Evolutionary conservation across 441 rosid species (phyloP), one percentile per base, ranked within the genome.

Genomic region (Pelargonium cotyledonis): DNA sequence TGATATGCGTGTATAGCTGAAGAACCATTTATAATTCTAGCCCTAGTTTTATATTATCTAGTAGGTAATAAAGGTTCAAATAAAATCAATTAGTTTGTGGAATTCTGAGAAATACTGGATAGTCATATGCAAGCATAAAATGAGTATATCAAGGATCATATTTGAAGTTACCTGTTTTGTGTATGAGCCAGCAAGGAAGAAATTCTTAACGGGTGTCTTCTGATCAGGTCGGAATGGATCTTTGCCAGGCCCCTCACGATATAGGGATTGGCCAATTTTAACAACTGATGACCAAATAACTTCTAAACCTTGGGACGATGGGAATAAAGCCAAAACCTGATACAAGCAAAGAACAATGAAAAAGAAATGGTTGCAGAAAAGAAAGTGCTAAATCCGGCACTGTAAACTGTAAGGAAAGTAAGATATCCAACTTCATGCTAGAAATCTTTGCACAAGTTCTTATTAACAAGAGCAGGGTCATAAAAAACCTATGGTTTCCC

Each of bases 211-310:
- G 0, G 99, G 99, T 1, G 99, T 91, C 84, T 78, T 95, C 76
- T 95, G 97, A 81, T 95, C 95, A 2, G 99, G 99, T 70, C 99
- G 79, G 76, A 89, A 90, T 62, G 98, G 98, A 80, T 92, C 99
- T 81, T 89, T 88, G 5, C 97, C 98, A 0, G 96, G 96, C 73
- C 88, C 98, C 75, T 95, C 98, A 0, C 98, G 96, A 57, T 95
- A 90, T 57, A 95, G 73, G 44, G 99, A 95, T 78, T 95, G 98
- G 49, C 86, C 96, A 6, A 90, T 88, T 79, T 95, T 95, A 65
- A 89, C 99, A 49, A 92, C 97, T 0, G 98, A 92, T 66, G 99
- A 89, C 99, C 99, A 90, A 10, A 68, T 89, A 41, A 92, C 76
- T 80, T 90, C 92, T 71, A 92, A 77, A 58, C 97, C 86, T 79